phyloP scores from a whole-genome alignment of 2,329 filamentous ascomycete species.

The Arthrinium phaeospermum region DNA sequence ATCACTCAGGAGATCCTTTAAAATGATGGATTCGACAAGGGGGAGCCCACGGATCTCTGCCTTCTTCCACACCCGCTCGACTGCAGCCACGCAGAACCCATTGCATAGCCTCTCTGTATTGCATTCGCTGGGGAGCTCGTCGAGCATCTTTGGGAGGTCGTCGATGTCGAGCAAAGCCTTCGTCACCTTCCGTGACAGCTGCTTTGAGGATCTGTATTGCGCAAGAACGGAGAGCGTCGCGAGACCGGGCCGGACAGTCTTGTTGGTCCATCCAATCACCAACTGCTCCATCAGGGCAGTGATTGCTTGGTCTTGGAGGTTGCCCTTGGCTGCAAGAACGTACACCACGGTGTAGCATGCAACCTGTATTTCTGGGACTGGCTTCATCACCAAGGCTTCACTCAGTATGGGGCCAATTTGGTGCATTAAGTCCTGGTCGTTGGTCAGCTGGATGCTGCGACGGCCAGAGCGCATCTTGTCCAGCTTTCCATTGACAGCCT shows the following conservation, averaged over 20 bases:
- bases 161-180: slow-evolving; percentile 71
- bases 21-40: slow-evolving; percentile 66
- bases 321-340: slow-evolving; percentile 82
- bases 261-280: slow-evolving; percentile 74
- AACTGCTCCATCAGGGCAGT: slow-evolving; percentile 90
- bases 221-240: slow-evolving; percentile 82
- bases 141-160: slow-evolving; percentile 63
- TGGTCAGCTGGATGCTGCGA: slow-evolving; percentile 75
- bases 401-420: slow-evolving; percentile 73
- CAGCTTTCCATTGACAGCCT: slow-evolving; percentile 83
- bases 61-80: slow-evolving; percentile 66
- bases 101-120: slow-evolving; percentile 74
- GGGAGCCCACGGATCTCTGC: slow-evolving; percentile 62
- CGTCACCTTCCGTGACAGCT: slow-evolving; percentile 72
- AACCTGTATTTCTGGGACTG: slow-evolving; percentile 79
- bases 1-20: slow-evolving; percentile 64
- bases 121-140: slow-evolving; percentile 67
- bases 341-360: slow-evolving; percentile 91
- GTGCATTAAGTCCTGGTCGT: slow-evolving; percentile 79
- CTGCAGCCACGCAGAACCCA: slow-evolving; percentile 70
- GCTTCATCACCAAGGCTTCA: slow-evolving; percentile 76
- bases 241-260: slow-evolving; percentile 75
- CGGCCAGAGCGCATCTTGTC: slow-evolving; percentile 79
- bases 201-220: slow-evolving; percentile 75
- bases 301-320: slow-evolving; percentile 79